Conservation (phyloP, 192 early-diverging fungal species). For the Entomortierella parvispora region DNA sequence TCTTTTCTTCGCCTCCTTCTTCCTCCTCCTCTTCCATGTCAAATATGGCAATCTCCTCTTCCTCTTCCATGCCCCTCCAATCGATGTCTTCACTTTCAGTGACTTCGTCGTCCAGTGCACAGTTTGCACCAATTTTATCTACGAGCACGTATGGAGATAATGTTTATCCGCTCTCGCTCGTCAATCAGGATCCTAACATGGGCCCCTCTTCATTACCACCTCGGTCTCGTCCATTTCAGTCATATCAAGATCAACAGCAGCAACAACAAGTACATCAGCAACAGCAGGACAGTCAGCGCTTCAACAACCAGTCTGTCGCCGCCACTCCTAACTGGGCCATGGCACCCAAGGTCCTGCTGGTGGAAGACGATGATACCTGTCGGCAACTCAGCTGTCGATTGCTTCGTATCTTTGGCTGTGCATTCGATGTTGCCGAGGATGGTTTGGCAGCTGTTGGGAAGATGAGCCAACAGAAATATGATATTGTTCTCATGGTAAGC, state of each 20-base stretch:
- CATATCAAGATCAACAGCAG: slow-evolving; percentile 1
- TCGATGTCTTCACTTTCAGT: slow-evolving; percentile 2
- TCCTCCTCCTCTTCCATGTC: background rate
- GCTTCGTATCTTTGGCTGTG: slow-evolving; percentile 70
- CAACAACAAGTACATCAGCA: background rate
- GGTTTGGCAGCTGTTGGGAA: slow-evolving; percentile 73
- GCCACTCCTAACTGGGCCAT: slow-evolving; percentile 50
- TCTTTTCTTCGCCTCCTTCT: too few species aligned
- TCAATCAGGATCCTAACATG: too few species aligned
- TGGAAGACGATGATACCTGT: slow-evolving; percentile 73
- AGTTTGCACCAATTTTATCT: too few species aligned
- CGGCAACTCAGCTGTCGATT: slow-evolving; percentile 58
- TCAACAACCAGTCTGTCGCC: background rate
- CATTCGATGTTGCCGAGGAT: slow-evolving; percentile 73
- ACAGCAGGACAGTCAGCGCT: background rate
- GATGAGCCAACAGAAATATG: slow-evolving; percentile 69
- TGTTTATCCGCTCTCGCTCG: too few species aligned
- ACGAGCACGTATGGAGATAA: too few species aligned
- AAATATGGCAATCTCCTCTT: slow-evolving; percentile 5
- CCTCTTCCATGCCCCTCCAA: background rate
- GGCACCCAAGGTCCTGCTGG: slow-evolving; percentile 67
- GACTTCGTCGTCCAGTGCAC: too few species aligned
- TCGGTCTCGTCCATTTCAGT: background rate
- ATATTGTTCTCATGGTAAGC: slow-evolving; percentile 75
- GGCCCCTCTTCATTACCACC: too few species aligned